phyloP scores from a whole-genome alignment of 2,329 filamentous ascomycete genomes.

The Botrytis squamosa region DNA sequence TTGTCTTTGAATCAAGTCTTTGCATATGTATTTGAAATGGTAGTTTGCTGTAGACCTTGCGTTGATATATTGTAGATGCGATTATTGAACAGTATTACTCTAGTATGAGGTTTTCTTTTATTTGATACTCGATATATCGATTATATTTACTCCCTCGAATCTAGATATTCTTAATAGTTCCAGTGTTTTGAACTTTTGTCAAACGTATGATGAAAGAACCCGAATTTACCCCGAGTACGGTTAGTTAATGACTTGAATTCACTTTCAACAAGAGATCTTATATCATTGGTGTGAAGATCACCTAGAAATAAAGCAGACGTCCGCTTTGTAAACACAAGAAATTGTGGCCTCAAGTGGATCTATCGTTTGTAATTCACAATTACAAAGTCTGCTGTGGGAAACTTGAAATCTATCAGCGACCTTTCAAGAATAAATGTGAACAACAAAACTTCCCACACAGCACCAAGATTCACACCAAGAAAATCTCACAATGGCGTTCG shows the following conservation, averaged over 20 bases:
- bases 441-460: neutral
- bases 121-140: neutral
- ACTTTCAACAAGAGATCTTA: neutral
- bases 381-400: accelerated
- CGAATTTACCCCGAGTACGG: neutral
- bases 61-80: neutral
- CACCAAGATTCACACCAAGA: neutral
- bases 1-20: accelerated
- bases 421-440: neutral
- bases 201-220: too few relatives aligned
- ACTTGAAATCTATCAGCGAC: neutral
- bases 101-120: neutral
- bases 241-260: neutral
- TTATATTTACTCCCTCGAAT: neutral
- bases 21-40: too few relatives aligned
- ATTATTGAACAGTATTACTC: accelerated
- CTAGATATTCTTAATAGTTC: accelerated
- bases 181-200: neutral
- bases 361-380: neutral
- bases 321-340: accelerated
- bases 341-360: neutral
- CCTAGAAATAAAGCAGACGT: neutral
- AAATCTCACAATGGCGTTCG: neutral
- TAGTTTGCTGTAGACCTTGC: neutral
- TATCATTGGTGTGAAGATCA: neutral